Conservation (phyloP, 2,329 filamentous ascomycete species). For the Cladosporium halotolerans region DNA sequence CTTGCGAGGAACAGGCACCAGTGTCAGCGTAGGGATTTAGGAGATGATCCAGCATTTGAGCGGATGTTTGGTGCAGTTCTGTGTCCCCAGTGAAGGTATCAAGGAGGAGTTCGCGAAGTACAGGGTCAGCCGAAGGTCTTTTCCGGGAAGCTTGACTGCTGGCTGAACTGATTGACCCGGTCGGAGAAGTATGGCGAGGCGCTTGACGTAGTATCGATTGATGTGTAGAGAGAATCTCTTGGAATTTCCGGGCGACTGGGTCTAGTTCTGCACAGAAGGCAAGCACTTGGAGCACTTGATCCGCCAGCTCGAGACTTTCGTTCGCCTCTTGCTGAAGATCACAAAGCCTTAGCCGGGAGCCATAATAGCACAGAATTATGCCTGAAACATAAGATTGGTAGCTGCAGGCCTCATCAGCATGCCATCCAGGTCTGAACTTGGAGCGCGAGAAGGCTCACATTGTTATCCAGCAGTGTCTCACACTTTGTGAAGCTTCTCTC, state of each 20-base stretch:
- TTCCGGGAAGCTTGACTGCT: neutral
- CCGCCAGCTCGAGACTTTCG: neutral
- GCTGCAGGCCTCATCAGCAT: neutral
- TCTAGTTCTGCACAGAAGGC: neutral
- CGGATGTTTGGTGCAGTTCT: neutral
- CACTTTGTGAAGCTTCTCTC: neutral
- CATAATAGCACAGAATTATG: conserved; percentile 2
- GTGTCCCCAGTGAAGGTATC: neutral
- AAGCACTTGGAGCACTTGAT: neutral
- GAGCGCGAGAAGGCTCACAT: neutral
- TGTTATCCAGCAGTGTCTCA: conserved; percentile 3
- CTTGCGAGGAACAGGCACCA: neutral
- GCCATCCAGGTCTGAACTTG: neutral
- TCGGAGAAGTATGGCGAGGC: neutral
- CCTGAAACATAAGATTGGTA: conserved; percentile 8
- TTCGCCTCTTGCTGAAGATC: neutral
- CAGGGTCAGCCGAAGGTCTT: neutral
- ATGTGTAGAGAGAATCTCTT: neutral
- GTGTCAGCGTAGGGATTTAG: neutral
- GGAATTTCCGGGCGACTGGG: neutral
- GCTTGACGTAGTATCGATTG: neutral
- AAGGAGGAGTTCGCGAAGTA: neutral
- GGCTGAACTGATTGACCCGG: neutral
- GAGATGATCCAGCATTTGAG: neutral
- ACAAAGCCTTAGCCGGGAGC: neutral